These are phyloP conservation scores for Erythrobasidium hasegawianum DNA, from an alignment of 1,284 basidiomycete genomes.

Conservation along the genomic window DNA sequence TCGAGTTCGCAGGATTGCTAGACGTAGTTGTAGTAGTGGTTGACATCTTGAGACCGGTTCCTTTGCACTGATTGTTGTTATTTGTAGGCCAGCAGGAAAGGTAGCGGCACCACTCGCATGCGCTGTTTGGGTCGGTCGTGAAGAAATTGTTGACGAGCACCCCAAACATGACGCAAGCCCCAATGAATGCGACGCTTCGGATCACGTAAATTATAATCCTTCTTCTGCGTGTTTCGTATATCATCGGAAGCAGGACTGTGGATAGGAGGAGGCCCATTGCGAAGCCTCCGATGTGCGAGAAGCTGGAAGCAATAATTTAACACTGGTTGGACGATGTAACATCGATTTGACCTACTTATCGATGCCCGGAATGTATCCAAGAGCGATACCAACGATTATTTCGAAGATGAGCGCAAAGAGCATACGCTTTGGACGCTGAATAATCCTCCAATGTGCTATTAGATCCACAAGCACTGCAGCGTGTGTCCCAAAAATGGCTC, in stretches of 20 bases:
- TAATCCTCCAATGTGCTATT: constrained; percentile 85
- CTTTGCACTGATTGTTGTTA: constrained; percentile 58
- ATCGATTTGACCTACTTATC: constrained; percentile 7
- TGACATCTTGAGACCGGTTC: constrained; percentile 39
- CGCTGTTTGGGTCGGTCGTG: constrained; percentile 65
- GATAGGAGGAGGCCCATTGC: constrained; percentile 63
- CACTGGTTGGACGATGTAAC: neutral
- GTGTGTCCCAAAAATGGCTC: constrained; percentile 88
- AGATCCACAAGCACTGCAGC: constrained; percentile 78
- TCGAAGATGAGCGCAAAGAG: constrained; percentile 78
- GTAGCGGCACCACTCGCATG: constrained; percentile 41
- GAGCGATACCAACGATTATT: constrained; percentile 72
- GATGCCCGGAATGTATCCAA: constrained; percentile 52
- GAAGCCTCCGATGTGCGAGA: constrained; percentile 21
- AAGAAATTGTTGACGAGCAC: constrained; percentile 85
- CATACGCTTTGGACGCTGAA: constrained; percentile 71
- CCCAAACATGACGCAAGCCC: constrained; percentile 75
- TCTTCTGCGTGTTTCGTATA: constrained; percentile 67
- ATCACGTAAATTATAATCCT: constrained; percentile 68
- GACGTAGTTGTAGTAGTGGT: constrained; percentile 32
- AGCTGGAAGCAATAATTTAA: neutral
- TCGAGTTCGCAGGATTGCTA: no score
- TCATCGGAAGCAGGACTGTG: constrained; percentile 82
- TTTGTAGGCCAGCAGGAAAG: constrained; percentile 67
- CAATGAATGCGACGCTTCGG: constrained; percentile 66